Percentiles rank a stretch among this genome's conserved stretches.
Evolutionary conservation across 495 filamentous ascomycete species (phyloP).

Genomic region (Aspergillus homomorphus): DNA sequence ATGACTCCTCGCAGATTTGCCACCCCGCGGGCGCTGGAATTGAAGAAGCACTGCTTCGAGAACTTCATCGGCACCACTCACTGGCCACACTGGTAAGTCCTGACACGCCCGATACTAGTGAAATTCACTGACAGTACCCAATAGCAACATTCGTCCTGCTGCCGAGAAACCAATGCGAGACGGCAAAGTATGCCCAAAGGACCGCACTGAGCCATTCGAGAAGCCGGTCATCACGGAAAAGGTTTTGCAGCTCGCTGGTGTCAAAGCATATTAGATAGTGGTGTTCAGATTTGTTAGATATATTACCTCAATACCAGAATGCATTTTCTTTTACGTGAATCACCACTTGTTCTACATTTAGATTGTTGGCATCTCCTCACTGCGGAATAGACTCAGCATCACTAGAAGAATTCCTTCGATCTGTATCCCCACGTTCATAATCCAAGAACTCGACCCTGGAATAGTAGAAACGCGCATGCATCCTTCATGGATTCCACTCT

Average conservation of each 20-base stretch:
- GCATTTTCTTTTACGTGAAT: no score
- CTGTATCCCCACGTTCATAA: no score
- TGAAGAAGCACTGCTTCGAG: constrained; percentile 30
- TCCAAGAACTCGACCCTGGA: no score
- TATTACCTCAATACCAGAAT: no score
- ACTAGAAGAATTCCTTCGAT: no score
- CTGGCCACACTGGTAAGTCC: constrained; percentile 32
- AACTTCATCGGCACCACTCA: constrained; percentile 31
- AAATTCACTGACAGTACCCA: background rate
- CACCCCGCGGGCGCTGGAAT: constrained; percentile 18
- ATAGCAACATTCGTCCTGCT: constrained; percentile 31
- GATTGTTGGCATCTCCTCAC: no score
- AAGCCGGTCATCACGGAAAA: constrained; percentile 28
- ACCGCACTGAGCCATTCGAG: constrained; percentile 29
- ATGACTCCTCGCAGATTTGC: constrained; percentile 31
- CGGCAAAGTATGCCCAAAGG: constrained; percentile 27
- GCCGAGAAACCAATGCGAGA: constrained; percentile 32
- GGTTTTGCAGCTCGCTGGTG: constrained; percentile 26
- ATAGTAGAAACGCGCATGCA: no score
- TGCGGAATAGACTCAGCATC: no score
- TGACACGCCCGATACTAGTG: background rate
- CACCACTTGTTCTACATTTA: no score
- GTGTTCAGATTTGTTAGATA: no score
- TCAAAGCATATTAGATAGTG: constrained; percentile 21
- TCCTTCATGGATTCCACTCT: no score